Evolutionary conservation across 352 stramenopile genomes (phyloP).

Genomic region (Phytophthora melonis): DNA sequence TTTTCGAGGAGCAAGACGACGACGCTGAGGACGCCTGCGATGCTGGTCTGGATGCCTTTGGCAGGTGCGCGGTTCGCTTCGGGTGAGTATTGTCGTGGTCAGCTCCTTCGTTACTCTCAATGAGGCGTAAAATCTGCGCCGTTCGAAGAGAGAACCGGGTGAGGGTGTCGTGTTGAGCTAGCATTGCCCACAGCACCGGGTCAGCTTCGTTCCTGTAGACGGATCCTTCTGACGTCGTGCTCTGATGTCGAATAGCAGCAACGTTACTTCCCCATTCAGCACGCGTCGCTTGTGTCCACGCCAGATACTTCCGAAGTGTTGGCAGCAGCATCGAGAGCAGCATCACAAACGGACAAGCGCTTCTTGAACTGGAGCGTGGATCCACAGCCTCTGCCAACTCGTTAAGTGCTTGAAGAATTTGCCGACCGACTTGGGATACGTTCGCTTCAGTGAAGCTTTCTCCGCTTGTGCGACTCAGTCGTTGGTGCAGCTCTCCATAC

Average conservation of each 20-base stretch:
- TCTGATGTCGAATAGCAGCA: constrained; percentile 20
- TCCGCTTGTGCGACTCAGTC: constrained; percentile 9
- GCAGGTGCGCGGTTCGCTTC: not conserved
- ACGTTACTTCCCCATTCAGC: constrained; percentile 42
- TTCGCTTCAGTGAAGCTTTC: constrained; percentile 48
- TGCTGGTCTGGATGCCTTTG: constrained; percentile 8
- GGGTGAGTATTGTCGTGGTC: constrained; percentile 36
- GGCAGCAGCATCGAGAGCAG: constrained; percentile 66
- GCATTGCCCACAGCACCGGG: constrained; percentile 48
- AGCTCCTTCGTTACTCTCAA: constrained; percentile 53
- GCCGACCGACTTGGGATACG: constrained; percentile 37
- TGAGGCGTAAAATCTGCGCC: constrained; percentile 46
- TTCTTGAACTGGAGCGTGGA: constrained; percentile 21
- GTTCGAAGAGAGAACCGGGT: constrained; percentile 41
- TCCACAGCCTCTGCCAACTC: constrained; percentile 27
- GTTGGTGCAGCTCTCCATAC: constrained; percentile 56
- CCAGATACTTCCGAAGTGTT: constrained; percentile 64
- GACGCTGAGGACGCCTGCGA: constrained; percentile 35
- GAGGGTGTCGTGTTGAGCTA: constrained; percentile 60
- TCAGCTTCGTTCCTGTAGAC: constrained; percentile 19
- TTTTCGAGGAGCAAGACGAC: constrained; percentile 25
- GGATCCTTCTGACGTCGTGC: constrained; percentile 14
- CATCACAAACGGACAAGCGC: constrained; percentile 66
- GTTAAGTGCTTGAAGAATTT: constrained; percentile 41
- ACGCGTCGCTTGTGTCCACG: constrained; percentile 53